Percentiles rank a stretch among this genome's conserved stretches.
Conservation (phyloP, 305 asterid genomes). For the Coffea humblotiana region DNA sequence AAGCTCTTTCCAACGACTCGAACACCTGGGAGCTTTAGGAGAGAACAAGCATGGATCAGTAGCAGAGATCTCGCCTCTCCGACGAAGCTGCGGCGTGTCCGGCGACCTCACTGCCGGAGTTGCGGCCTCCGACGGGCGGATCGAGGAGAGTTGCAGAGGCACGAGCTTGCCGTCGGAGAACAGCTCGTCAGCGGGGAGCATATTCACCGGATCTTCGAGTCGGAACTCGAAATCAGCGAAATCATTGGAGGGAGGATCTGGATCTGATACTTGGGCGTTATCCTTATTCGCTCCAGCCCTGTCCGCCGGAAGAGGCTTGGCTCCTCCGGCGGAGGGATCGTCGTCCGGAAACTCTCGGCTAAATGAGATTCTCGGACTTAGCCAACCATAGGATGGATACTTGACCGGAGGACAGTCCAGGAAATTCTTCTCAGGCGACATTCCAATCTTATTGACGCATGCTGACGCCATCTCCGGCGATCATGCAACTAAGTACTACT, state of each 20-base stretch:
- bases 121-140: conserved; percentile 38
- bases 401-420: conserved; percentile 65
- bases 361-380: conserved; percentile 65
- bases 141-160: conserved; percentile 56
- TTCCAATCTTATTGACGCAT: conserved; percentile 74
- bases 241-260: conserved; percentile 43
- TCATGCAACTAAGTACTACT: conserved; percentile 39
- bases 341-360: conserved; percentile 54
- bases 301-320: conserved; percentile 28
- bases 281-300: conserved; percentile 21
- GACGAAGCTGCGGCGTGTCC: conserved; percentile 42
- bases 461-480: conserved; percentile 88
- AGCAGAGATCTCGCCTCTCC: conserved; percentile 52
- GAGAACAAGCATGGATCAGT: conserved; percentile 74
- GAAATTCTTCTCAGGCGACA: conserved; percentile 67
- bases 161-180: conserved; percentile 84
- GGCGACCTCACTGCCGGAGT: conserved; percentile 39
- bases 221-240: conserved; percentile 83
- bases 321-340: conserved; percentile 24
- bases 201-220: conserved; percentile 68
- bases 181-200: conserved; percentile 93
- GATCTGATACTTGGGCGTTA: conserved; percentile 51
- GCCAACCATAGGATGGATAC: conserved; percentile 69
- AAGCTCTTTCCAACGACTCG: conserved; percentile 90
- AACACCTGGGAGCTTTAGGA: conserved; percentile 89